phyloP scores from a whole-genome alignment of 1,284 basidiomycete species.

The Fomitopsis schrenkii region DNA sequence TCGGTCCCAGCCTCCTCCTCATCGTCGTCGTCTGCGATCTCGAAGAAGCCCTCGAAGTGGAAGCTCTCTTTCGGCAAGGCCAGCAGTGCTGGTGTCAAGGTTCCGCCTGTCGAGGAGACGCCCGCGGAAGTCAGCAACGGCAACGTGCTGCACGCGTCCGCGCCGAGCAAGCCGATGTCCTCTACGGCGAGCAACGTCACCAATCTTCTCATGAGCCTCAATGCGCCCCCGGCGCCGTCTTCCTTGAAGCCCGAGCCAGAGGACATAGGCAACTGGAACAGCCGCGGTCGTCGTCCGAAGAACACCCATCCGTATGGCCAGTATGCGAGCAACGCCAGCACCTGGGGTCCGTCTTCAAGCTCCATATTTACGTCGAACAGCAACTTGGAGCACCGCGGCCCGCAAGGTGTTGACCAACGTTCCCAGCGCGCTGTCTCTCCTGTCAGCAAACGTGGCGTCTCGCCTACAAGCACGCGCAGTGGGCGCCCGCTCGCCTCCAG shows the following conservation, averaged over 20 bases:
- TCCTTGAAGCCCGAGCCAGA: slow-evolving; percentile 10
- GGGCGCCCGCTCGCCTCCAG: slow-evolving; percentile 49
- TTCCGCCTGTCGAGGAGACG: slow-evolving; percentile 41
- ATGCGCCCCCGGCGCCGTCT: slow-evolving; percentile 34
- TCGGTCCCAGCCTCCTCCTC: slow-evolving; percentile 21
- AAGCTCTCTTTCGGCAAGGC: slow-evolving; percentile 70
- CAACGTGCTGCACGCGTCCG: not conserved
- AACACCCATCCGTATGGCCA: slow-evolving; percentile 17
- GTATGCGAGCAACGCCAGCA: slow-evolving; percentile 23
- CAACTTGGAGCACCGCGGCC: slow-evolving; percentile 14
- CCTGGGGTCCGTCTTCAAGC: slow-evolving; percentile 25
- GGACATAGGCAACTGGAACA: slow-evolving; percentile 26
- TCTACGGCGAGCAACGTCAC: slow-evolving; percentile 66
- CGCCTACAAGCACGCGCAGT: slow-evolving; percentile 53
- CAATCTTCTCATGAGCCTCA: slow-evolving; percentile 64
- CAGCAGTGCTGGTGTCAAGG: slow-evolving; percentile 25
- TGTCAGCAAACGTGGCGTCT: slow-evolving; percentile 36
- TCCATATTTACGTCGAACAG: slow-evolving; percentile 14
- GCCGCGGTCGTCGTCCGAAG: slow-evolving; percentile 16
- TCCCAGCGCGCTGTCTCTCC: slow-evolving; percentile 40
- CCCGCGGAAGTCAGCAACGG: slow-evolving; percentile 9
- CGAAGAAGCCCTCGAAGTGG: slow-evolving; percentile 79
- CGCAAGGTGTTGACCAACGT: slow-evolving; percentile 12
- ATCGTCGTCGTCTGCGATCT: slow-evolving; percentile 27
- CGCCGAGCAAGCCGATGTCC: slow-evolving; percentile 37